Percentiles rank a stretch among this genome's conserved stretches.
phyloP scores from a whole-genome alignment of 192 early-diverging fungal species.

The Coemansia sp. region DNA sequence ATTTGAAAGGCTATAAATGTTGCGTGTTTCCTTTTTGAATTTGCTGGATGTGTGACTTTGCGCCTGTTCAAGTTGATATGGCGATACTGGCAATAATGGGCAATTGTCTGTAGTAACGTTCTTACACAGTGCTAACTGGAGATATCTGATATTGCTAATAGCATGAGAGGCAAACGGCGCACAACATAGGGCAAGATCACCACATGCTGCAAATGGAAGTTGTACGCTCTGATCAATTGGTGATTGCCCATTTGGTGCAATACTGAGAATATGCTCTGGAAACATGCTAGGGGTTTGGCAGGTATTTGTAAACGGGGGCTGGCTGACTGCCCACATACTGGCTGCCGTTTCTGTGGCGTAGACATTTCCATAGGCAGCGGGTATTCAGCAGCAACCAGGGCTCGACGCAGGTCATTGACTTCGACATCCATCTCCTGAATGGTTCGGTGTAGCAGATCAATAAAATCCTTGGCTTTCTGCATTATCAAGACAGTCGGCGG shows the following conservation, averaged over 20 bases:
- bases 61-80: constrained; percentile 42
- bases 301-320: constrained; percentile 22
- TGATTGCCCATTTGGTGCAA: constrained; percentile 18
- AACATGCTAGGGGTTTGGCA: constrained; percentile 27
- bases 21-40: no score
- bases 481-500: constrained; percentile 54
- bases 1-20: no score
- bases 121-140: constrained; percentile 42
- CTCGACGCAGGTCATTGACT: constrained; percentile 49
- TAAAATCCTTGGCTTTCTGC: constrained; percentile 56
- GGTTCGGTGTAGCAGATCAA: constrained; percentile 43
- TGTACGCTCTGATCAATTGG: constrained; percentile 28
- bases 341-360: constrained; percentile 28
- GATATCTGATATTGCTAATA: constrained; percentile 31
- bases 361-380: constrained; percentile 51
- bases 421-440: constrained; percentile 53
- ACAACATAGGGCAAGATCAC: constrained; percentile 28
- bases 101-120: constrained; percentile 9
- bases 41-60: constrained; percentile 32
- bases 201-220: constrained; percentile 25
- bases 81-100: constrained; percentile 47
- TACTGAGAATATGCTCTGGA: constrained; percentile 33
- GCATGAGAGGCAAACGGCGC: constrained; percentile 31
- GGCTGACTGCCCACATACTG: constrained; percentile 21
- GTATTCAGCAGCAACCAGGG: constrained; percentile 49